Evolutionary conservation across 345 rosid species (phyloP), one percentile per base, ranked within the genome.

Genomic region (Sapria himalayana): DNA sequence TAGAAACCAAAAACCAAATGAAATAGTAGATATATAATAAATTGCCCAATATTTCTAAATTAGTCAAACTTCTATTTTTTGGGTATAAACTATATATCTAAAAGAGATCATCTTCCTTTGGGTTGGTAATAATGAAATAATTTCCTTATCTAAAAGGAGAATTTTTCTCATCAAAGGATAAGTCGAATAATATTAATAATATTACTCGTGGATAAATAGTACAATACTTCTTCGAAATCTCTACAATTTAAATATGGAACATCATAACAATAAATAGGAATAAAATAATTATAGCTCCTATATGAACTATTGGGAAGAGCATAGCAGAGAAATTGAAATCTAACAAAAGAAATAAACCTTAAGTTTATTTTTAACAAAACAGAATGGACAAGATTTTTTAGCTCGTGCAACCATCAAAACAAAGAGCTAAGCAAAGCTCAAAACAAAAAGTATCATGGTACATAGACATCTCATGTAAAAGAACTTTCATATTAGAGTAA

Each of bases 161-260:
- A 41, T 20, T 18, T 20, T 41, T 41, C 25, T 27, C 38, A 18
- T 4, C 49, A 29, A 45, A 29, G 9, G 39, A 17, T 29, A 13
- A 45, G 25, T 29, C 49, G 25, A 45, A 45, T 45, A 29, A n/a
- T n/a, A n/a, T n/a, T n/a, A n/a, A n/a, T n/a, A n/a, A 45, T 45
- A 32, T 42, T 29, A 46, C 27, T 46, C 27, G 3, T 29, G 4
- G 24, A 37, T 44, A 25, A 44, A 44, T 44, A 44, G 3, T 4
- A 37, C 48, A 44, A 44, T 35, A 44, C 48, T 44, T 44, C 48
- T 44, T 44, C 48, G 4, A 23, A 39, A 39, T 39, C 43, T 39
- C 43, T 19, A 5, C 22, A 4, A 39, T 39, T 39, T 39, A 23
- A 39, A 39, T 19, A 39, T 39, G 22, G 43, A 39, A 39, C 22